Conservation (phyloP, 225 moss, liverwort and hornwort species). For the Lunularia cruciata region DNA sequence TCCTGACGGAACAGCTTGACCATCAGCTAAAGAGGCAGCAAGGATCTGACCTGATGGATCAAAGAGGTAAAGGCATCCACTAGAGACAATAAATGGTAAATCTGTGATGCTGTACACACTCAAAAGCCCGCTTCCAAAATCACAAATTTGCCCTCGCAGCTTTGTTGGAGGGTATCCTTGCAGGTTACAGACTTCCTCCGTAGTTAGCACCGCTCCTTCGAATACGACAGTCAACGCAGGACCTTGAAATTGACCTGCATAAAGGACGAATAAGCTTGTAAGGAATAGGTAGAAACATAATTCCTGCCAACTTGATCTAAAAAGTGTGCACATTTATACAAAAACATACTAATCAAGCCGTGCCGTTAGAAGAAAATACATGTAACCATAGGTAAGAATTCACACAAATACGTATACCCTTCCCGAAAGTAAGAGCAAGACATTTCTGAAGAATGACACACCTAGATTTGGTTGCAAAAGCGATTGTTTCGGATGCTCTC, state of each 20-base stretch:
- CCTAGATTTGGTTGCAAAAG: constrained; percentile 88
- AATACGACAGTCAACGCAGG: constrained; percentile 79
- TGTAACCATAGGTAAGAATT: neutral
- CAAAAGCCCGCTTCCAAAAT: constrained; percentile 74
- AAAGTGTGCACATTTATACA: no score
- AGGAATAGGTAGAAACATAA: no score
- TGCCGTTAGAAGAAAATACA: no score
- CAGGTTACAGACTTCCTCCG: constrained; percentile 72
- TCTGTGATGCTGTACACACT: constrained; percentile 76
- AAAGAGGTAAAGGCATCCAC: constrained; percentile 80
- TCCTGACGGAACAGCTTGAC: constrained; percentile 58
- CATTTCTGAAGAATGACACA: constrained; percentile 2
- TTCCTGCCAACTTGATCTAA: no score
- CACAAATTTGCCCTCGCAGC: constrained; percentile 71
- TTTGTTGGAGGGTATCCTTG: constrained; percentile 66
- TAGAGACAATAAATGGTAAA: constrained; percentile 72
- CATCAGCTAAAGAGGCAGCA: constrained; percentile 62
- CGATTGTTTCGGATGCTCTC: constrained; percentile 81
- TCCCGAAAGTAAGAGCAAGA: neutral
- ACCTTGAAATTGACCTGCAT: constrained; percentile 81
- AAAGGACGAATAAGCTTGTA: no score
- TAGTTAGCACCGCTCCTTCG: constrained; percentile 72
- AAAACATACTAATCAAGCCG: no score
- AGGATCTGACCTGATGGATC: constrained; percentile 85
- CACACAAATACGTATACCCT: neutral